Base-by-base conservation (phyloP, 2,329 filamentous ascomycete genomes). In the Scorias spongiosa region DNA sequence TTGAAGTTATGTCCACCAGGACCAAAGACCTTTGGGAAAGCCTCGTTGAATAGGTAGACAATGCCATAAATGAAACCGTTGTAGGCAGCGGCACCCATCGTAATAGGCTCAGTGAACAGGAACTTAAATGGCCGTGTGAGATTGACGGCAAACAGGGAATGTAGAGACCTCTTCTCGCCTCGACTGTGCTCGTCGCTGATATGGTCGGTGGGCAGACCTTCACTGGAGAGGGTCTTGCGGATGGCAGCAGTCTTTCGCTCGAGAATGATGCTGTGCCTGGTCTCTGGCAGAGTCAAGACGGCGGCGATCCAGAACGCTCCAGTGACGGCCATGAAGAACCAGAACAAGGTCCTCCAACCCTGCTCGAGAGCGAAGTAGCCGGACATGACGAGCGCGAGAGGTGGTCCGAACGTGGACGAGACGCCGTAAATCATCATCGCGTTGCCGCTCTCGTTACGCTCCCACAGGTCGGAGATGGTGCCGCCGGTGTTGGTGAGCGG, bases 51-150 rank as follows among this genome's bases (percentile, higher is more conserved):
- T 65, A 69, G 67, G 55, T 70, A 70, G 1, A 70, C 57, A 5
- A 66, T 67, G 11, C 66, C 67, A 52, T 70, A 71, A 46, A 70
- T 66, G 52, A 72, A 78, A 45, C 78, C 76, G 66, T 80, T 73
- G 63, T 83, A 84, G 18, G 83, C 65, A 34, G 72, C 74, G 2
- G 77, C 66, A 9, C 82, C 63, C 10, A 81, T 58, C 18, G 82
- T 76, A 49, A 83, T 84, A 2, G 81, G 81, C 55, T 85, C 81
- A 44, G 66, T 65, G 66, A 84, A 80, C 6, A 85, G 70, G 42
- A 85, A 68, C 38, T 79, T 65, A 77, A 80, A 81, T 1, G 81
- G 81, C 2, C 81, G 32, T 5, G 32, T 36, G 32, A 36, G 32
- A 9, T 36, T 36, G 3, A 9, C 9, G 15, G 32, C 70, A 42